These are phyloP conservation scores for Rheum nobile DNA, from an alignment of 148 eudicot species.

Conservation along the genomic window DNA sequence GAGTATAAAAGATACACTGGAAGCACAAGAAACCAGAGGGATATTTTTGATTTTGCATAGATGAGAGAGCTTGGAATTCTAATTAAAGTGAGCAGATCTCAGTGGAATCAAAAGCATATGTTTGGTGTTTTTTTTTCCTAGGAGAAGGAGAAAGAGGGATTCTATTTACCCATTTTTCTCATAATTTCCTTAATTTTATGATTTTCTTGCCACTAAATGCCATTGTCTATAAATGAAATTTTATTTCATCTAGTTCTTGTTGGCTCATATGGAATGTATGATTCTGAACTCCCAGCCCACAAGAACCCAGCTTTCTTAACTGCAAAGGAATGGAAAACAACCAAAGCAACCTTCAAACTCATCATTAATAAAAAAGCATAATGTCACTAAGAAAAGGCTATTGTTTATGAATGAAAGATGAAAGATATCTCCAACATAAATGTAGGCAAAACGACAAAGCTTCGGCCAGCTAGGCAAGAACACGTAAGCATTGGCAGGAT, in stretches of 20 bases:
- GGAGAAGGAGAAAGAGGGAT: background rate
- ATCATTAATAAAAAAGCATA: background rate
- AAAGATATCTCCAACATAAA: background rate
- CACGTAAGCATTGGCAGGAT: background rate
- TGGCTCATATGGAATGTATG: background rate
- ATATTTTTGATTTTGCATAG: constrained; percentile 4
- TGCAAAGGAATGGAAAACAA: constrained; percentile 4
- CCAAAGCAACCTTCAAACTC: background rate
- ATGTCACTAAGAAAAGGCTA: background rate
- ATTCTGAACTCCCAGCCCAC: background rate
- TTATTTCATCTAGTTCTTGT: background rate
- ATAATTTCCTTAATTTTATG: background rate
- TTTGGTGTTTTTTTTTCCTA: constrained; percentile 1
- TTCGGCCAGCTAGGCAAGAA: background rate
- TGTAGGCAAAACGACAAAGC: background rate
- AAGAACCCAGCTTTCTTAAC: background rate
- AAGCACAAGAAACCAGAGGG: constrained; percentile 6
- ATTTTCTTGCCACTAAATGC: background rate
- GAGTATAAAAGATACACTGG: background rate
- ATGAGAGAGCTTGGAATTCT: constrained; percentile 4
- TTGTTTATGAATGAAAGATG: background rate
- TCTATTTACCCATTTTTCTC: background rate
- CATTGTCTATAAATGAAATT: background rate
- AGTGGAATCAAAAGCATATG: constrained; percentile 7
- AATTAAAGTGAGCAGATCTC: constrained; percentile 7